Base-by-base conservation (phyloP, 345 rosid species). In the Physaria fendleri region DNA sequence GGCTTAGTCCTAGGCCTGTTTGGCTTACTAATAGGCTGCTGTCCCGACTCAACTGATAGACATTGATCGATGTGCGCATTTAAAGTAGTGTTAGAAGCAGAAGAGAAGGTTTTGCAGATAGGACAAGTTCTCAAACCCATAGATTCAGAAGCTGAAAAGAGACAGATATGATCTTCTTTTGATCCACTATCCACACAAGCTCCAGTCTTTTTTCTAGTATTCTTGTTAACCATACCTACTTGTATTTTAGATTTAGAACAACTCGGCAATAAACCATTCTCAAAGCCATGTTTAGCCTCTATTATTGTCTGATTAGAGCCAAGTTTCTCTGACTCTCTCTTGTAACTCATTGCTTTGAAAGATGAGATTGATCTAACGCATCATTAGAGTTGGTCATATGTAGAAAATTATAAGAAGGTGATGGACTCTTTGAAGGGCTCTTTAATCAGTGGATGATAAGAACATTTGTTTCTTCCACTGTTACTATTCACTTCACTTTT, bases 41-140 rank as follows among this genome's bases (percentile, higher is more conserved):
- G 71, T 69, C 79, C 86, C 49, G 80, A 71, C 52, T 85, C 97
- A 40, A 65, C 72, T 15, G 92, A 83, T 46, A 93, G 94, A 73
- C 99, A 89, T 75, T 85, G 99, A 74, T 93, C 97, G 8, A 93
- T 93, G 77, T 93, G 99, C 16, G 97, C 99, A 76, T 93, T 93
- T 76, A 93, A 78, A 28, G 95, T 89, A 64, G 99, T 93, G 81
- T 93, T n/a, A n/a, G n/a, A n/a, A n/a, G n/a, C n/a, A n/a, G 97
- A 93, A 1, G 99, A 83, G 80, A 93, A 93, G 8, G 84, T 83
- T 78, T 78, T 89, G 83, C 99, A 93, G 74, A 93, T 95, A 78
- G 99, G 99, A 90, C 97, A 93, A 46, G 82, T 82, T 77, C 84
- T 87, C 0, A 95, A 82, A 32, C 76, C 64, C 35, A 6, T 18